A percentile compares a stretch with the other conserved stretches of the same genome.
Evolutionary conservation across 495 filamentous ascomycete species (phyloP).

Genomic region (Recurvomyces mirabilis): DNA sequence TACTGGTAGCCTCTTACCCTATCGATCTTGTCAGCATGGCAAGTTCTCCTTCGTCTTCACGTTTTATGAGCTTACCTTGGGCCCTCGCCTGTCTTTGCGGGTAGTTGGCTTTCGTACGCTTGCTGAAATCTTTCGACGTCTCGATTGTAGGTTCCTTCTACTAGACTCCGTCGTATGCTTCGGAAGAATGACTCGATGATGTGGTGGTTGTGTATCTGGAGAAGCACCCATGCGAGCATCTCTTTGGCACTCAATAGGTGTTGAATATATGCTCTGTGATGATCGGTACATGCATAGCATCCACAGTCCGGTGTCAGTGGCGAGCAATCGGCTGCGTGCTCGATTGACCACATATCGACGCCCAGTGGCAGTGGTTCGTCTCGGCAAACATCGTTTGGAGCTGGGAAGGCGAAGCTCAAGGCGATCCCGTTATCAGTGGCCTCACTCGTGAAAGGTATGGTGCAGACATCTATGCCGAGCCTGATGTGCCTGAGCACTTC

Average conservation of each 20-base stretch:
- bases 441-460: slow-evolving; percentile 57
- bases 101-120: slow-evolving; percentile 56
- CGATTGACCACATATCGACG: slow-evolving; percentile 57
- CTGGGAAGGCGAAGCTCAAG: slow-evolving; percentile 67
- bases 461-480: slow-evolving; percentile 70
- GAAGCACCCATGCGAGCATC: slow-evolving; percentile 88
- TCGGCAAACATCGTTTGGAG: not conserved
- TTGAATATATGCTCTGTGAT: slow-evolving; percentile 77
- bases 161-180: slow-evolving; percentile 50
- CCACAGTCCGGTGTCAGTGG: slow-evolving; percentile 51
- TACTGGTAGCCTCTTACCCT: slow-evolving; percentile 77
- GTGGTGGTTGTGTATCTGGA: slow-evolving; percentile 82
- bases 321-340: slow-evolving; percentile 44
- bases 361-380: slow-evolving; percentile 42
- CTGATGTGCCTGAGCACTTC: slow-evolving; percentile 60
- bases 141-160: slow-evolving; percentile 49
- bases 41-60: not conserved
- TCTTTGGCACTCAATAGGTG: slow-evolving; percentile 82
- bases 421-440: slow-evolving; percentile 81
- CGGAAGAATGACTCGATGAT: slow-evolving; percentile 63
- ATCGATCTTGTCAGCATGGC: not conserved
- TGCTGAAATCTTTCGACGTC: slow-evolving; percentile 45
- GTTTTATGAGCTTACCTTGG: slow-evolving; percentile 54
- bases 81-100: slow-evolving; percentile 60
- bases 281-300: slow-evolving; percentile 75